phyloP scores from a whole-genome alignment of 345 rosid species.

The Eucalyptus guilfoylei region DNA sequence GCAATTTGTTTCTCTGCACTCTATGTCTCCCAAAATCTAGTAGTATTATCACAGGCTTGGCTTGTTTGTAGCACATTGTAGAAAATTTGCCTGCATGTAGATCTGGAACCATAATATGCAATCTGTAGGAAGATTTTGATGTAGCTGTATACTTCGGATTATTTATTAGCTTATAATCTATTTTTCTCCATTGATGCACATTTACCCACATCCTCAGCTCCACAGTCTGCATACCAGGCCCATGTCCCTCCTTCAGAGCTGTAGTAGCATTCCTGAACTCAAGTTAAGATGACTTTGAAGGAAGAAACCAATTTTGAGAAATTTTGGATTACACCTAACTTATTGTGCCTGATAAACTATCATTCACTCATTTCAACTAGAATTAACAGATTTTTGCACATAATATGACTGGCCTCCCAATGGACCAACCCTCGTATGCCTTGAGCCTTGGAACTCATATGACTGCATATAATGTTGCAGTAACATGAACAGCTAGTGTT shows the following conservation, averaged over 20 bases:
- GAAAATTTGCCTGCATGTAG: background rate
- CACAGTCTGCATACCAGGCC: background rate
- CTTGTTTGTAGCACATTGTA: background rate
- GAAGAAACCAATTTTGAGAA: background rate
- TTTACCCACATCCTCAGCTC: background rate
- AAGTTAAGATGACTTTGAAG: background rate
- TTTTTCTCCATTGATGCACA: background rate
- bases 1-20: background rate
- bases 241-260: no score
- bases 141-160: background rate
- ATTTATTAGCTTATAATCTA: background rate
- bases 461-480: background rate
- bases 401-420: background rate
- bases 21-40: background rate
- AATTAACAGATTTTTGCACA: background rate
- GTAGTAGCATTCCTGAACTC: background rate
- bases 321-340: no score
- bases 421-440: background rate
- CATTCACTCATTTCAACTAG: background rate
- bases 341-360: background rate
- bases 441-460: background rate
- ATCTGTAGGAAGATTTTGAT: background rate
- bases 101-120: background rate
- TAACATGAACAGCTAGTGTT: background rate
- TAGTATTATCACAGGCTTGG: background rate